Percentiles rank a stretch among this genome's conserved stretches.
These are phyloP conservation scores for Halophytophthora polymorphica DNA, from an alignment of 352 stramenopile species.

Conservation along the genomic window DNA sequence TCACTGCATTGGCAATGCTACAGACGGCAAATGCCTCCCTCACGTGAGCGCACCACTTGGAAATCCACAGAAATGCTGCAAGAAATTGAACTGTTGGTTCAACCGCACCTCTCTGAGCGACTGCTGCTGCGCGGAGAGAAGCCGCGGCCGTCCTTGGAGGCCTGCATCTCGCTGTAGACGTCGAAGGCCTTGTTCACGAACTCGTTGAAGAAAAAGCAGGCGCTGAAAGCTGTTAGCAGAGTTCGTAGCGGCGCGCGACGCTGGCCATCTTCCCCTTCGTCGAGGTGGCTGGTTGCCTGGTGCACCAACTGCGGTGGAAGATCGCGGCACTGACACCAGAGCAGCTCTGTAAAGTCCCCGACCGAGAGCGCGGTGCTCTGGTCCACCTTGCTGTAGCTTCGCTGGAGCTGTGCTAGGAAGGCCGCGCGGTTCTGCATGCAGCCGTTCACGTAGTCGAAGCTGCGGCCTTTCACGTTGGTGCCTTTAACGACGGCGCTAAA, in stretches of 20 bases:
- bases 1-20: constrained; percentile 48
- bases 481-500: constrained; percentile 34
- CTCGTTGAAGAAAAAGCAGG: constrained; percentile 58
- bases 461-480: constrained; percentile 30
- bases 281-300: constrained; percentile 40
- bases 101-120: constrained; percentile 42
- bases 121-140: constrained; percentile 20
- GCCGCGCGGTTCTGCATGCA: constrained; percentile 51
- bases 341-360: constrained; percentile 56
- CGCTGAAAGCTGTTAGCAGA: constrained; percentile 35
- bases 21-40: not conserved
- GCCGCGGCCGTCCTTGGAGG: constrained; percentile 18
- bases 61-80: not conserved
- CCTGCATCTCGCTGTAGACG: constrained; percentile 44
- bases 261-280: constrained; percentile 27
- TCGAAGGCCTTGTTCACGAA: constrained; percentile 47
- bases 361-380: constrained; percentile 37
- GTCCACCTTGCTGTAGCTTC: constrained; percentile 37
- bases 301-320: constrained; percentile 37
- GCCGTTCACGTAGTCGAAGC: constrained; percentile 54
- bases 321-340: constrained; percentile 56
- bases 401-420: constrained; percentile 45
- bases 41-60: not conserved
- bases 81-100: no score
- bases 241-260: constrained; percentile 21